phyloP scores from a whole-genome alignment of 345 rosid genomes.

The Noccaea caerulescens region DNA sequence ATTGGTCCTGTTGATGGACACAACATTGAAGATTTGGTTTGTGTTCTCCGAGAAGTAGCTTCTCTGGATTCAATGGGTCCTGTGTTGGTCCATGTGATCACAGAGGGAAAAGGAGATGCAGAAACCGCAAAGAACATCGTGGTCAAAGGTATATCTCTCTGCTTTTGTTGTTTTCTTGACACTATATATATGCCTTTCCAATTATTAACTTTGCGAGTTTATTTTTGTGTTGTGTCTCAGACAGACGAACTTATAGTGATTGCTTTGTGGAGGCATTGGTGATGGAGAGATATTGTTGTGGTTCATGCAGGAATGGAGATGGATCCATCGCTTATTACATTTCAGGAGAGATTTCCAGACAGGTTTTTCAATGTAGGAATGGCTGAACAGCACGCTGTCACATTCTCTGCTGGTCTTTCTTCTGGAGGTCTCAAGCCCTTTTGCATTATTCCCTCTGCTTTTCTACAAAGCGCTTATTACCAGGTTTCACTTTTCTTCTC shows the following conservation, averaged over 20 bases:
- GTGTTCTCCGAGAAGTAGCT: slow-evolving; percentile 81
- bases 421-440: slow-evolving; percentile 95
- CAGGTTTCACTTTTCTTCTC: slow-evolving; percentile 65
- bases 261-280: slow-evolving; percentile 81
- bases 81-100: slow-evolving; percentile 87
- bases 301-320: slow-evolving; percentile 88
- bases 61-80: slow-evolving; percentile 90
- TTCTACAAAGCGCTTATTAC: slow-evolving; percentile 92
- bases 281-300: slow-evolving; percentile 71
- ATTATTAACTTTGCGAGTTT: slow-evolving; percentile 9
- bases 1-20: slow-evolving; percentile 97
- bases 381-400: slow-evolving; percentile 96
- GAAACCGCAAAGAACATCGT: slow-evolving; percentile 41
- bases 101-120: slow-evolving; percentile 61
- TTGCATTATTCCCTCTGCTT: slow-evolving; percentile 84
- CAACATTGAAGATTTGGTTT: slow-evolving; percentile 78
- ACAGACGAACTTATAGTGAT: slow-evolving; percentile 73
- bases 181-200: not conserved
- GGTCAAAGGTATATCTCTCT: slow-evolving; percentile 52
- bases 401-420: slow-evolving; percentile 94
- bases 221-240: slow-evolving; percentile 37
- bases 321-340: slow-evolving; percentile 70
- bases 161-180: slow-evolving; percentile 8
- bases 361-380: slow-evolving; percentile 85
- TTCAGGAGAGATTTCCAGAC: slow-evolving; percentile 75